Evolutionary conservation across 2,329 filamentous ascomycete genomes (phyloP).

Genomic region (Monosporascus sp.): DNA sequence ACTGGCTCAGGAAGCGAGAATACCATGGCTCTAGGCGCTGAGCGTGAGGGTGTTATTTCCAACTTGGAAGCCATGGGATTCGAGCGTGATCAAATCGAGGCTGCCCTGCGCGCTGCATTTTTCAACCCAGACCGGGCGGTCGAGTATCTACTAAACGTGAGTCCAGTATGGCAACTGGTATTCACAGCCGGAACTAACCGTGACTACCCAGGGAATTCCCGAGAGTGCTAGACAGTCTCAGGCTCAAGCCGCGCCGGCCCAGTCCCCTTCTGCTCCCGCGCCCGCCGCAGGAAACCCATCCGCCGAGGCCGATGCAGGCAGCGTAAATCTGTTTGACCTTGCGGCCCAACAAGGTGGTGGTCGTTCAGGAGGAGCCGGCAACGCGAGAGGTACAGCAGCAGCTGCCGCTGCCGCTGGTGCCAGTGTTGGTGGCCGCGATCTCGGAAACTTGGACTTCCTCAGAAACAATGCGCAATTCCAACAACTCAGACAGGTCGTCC

Average conservation of each 20-base stretch:
- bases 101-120: conserved; percentile 92
- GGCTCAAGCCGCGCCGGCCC: conserved; percentile 33
- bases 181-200: conserved; percentile 1
- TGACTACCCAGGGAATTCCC: conserved; percentile 69
- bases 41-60: conserved; percentile 74
- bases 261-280: conserved; percentile 37
- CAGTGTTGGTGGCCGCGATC: conserved; percentile 35
- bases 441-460: conserved; percentile 86
- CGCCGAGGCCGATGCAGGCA: conserved; percentile 42
- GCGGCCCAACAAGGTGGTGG: conserved; percentile 67
- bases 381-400: conserved; percentile 32
- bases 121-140: conserved; percentile 97
- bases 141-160: conserved; percentile 84
- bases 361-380: conserved; percentile 36
- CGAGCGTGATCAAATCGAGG: conserved; percentile 78
- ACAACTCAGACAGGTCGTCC: conserved; percentile 92
- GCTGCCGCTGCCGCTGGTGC: conserved; percentile 42
- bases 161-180: conserved; percentile 24
- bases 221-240: conserved; percentile 74
- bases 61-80: conserved; percentile 99
- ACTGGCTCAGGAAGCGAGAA: conserved; percentile 58
- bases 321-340: conserved; percentile 87
- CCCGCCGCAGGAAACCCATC: conserved; percentile 35
- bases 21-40: conserved; percentile 78
- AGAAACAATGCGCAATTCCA: conserved; percentile 97